A percentile compares a stretch with the other conserved stretches of the same genome.
Evolutionary conservation across 2,329 filamentous ascomycete genomes (phyloP).

Genomic region (Pyrenophora teres): DNA sequence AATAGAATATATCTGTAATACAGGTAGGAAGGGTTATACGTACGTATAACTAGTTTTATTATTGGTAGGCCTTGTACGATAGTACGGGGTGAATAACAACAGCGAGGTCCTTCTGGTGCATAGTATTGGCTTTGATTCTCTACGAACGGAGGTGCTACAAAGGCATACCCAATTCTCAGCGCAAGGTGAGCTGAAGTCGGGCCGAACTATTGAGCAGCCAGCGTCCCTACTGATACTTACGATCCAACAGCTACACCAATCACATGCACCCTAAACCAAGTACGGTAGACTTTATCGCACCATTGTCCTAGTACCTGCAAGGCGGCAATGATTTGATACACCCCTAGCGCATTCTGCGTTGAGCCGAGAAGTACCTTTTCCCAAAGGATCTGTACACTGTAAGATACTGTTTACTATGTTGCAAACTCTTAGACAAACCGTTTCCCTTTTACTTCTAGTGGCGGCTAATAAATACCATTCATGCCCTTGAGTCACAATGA

Average conservation of each 20-base stretch:
- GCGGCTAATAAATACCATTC: slow-evolving; percentile 11
- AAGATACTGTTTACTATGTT: neutral
- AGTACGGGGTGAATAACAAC: too few species aligned
- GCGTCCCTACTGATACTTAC: too few species aligned
- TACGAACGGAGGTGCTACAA: too few species aligned
- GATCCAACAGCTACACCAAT: slow-evolving; percentile 1
- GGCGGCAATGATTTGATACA: slow-evolving; percentile 11
- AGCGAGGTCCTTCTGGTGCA: too few species aligned
- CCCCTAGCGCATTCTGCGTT: slow-evolving; percentile 1
- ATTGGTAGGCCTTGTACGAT: too few species aligned
- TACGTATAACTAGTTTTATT: too few species aligned
- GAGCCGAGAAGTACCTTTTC: slow-evolving; percentile 4
- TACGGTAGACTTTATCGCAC: neutral
- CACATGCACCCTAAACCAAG: slow-evolving; percentile 8
- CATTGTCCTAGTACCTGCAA: slow-evolving; percentile 7
- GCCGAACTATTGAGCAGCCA: too few species aligned
- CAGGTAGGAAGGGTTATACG: too few species aligned
- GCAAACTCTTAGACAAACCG: neutral
- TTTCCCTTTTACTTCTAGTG: neutral
- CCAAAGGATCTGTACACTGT: neutral
- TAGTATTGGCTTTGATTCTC: too few species aligned
- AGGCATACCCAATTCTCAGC: too few species aligned
- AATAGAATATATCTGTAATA: too few species aligned
- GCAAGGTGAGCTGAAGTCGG: too few species aligned
- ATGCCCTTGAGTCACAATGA: slow-evolving; percentile 15